Evolutionary conservation across 306 rosid genomes (phyloP).

Genomic region (Pterocarpus macrocarpus): DNA sequence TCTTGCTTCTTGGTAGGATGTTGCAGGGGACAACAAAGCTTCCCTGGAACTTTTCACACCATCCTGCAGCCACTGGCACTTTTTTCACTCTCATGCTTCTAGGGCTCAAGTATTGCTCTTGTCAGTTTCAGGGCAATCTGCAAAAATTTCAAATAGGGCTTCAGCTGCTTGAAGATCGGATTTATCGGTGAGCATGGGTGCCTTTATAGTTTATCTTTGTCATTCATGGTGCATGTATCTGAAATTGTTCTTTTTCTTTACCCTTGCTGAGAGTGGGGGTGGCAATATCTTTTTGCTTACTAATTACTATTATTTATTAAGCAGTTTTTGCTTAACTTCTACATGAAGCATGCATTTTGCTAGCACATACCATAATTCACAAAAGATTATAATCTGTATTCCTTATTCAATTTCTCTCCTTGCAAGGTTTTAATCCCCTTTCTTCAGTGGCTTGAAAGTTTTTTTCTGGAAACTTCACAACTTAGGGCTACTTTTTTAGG

Average conservation of each 20-base stretch:
- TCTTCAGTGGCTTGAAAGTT: no score
- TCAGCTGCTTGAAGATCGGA: slow-evolving; percentile 93
- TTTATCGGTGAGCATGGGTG: slow-evolving; percentile 69
- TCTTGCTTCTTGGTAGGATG: slow-evolving; percentile 94
- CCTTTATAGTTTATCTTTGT: slow-evolving; percentile 41
- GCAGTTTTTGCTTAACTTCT: slow-evolving; percentile 35
- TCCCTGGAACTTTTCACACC: slow-evolving; percentile 90
- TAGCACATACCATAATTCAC: neutral
- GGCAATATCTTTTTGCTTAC: slow-evolving; percentile 20
- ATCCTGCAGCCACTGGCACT: slow-evolving; percentile 97
- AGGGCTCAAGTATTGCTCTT: slow-evolving; percentile 95
- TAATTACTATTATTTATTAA: slow-evolving; percentile 21
- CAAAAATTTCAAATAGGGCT: slow-evolving; percentile 86
- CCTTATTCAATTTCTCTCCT: no score
- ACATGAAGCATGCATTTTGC: slow-evolving; percentile 31
- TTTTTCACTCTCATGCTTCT: slow-evolving; percentile 96
- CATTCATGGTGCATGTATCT: slow-evolving; percentile 41
- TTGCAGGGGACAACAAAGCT: slow-evolving; percentile 92
- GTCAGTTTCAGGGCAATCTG: slow-evolving; percentile 89
- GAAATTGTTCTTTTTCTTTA: slow-evolving; percentile 18
- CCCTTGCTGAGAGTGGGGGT: slow-evolving; percentile 18
- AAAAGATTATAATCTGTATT: no score
- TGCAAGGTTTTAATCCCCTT: no score
- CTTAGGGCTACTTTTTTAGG: slow-evolving; percentile 31
- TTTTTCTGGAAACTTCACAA: neutral